Evolutionary conservation across 805 yeast species (phyloP), one percentile per base, ranked within the genome.

Genomic region (Myxozyma sirexii): DNA sequence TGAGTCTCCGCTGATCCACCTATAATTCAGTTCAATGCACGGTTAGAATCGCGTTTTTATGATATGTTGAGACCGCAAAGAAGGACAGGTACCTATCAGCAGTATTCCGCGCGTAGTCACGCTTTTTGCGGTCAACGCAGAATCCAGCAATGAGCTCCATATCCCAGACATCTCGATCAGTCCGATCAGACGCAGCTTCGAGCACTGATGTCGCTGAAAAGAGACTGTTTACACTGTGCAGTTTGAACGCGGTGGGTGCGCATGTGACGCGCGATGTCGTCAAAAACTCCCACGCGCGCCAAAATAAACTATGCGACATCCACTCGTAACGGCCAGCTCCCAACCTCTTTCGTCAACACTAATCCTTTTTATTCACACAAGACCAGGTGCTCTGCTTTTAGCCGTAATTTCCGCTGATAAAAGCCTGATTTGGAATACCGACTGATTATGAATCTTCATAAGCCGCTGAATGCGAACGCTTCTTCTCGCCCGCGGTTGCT

Each of bases 401-500:
- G 12, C 26, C 33, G 33, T 10, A 29, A 29, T 29, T 7, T 29
- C 10, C 33, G 10, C 10, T 29, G 33, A 29, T 10, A 10, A 10
- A 29, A 29, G 10, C 33, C 2, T 33, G 43, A 5, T 21, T 48
- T 37, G 19, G 2, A 4, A 27, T 10, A 13, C 24, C 15, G 15
- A 15, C 39, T 21, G 35, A 41, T n/a, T n/a, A 63, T 63, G 67
- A 63, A 62, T 55, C 48, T 63, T 24, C 67, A 62, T 26, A 59
- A 62, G 31, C 66, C 67, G 10, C 29, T 63, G 33, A 57, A 50
- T 24, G 42, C 56, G 8, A 52, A 50, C 10, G 33, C 53, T 12
- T 52, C 67, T 23, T n/a, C 54, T n/a, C 45, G 63, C 23, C 59
- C 62, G 24, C 54, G 59, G 54, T 77, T 85, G 39, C 76, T 86